Evolutionary conservation across 129 eudicot species (phyloP).

Genomic region (Dittrichia graveolens): DNA sequence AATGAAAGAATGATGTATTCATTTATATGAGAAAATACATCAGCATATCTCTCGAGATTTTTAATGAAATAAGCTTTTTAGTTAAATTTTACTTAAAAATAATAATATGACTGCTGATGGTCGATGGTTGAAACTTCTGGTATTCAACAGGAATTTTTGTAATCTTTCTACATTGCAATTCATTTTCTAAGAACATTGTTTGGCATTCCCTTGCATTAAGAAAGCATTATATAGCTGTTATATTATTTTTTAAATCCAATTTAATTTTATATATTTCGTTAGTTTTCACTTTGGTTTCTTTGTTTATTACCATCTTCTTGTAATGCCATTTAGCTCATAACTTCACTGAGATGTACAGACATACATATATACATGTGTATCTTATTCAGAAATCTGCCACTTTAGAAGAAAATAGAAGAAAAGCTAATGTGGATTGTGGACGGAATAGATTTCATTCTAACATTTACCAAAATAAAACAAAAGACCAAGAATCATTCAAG

Average conservation of each 20-base stretch:
- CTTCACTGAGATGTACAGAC: background rate
- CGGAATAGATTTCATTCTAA: too few relatives aligned
- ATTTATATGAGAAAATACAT: too few relatives aligned
- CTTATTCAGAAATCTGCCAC: too few relatives aligned
- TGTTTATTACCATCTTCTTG: background rate
- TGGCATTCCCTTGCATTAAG: background rate
- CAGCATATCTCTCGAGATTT: too few relatives aligned
- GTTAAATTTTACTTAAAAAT: too few relatives aligned
- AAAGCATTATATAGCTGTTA: background rate
- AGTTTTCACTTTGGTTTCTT: background rate
- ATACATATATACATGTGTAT: background rate
- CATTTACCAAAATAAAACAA: background rate
- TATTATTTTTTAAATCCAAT: background rate
- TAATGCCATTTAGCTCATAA: background rate
- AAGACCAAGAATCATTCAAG: slow-evolving; percentile 6
- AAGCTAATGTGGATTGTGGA: too few relatives aligned
- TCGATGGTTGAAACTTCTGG: too few relatives aligned
- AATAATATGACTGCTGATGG: too few relatives aligned
- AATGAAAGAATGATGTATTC: too few relatives aligned
- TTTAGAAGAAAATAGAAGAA: too few relatives aligned
- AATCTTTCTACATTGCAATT: background rate
- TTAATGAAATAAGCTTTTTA: too few relatives aligned
- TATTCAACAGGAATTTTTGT: too few relatives aligned
- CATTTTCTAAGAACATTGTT: background rate
- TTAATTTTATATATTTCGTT: background rate